phyloP scores from a whole-genome alignment of 805 yeast species.

The Cyberlindnera mississippiensis region DNA sequence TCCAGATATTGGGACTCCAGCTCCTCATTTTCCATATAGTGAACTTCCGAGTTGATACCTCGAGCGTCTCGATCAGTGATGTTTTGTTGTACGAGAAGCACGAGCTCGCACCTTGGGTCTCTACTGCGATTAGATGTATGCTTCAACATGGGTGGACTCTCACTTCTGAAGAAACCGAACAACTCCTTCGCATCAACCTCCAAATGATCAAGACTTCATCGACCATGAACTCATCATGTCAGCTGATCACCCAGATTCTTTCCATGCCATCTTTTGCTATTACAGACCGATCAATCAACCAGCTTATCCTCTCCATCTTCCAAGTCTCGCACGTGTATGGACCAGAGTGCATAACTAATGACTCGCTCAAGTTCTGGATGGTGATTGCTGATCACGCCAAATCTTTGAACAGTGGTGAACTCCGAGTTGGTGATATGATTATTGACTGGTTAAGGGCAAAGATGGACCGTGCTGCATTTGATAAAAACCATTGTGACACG shows the following conservation, averaged over 20 bases:
- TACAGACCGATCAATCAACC: constrained; percentile 39
- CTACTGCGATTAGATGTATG: constrained; percentile 16
- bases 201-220: constrained; percentile 30
- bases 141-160: constrained; percentile 22
- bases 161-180: constrained; percentile 15
- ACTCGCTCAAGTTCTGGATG: constrained; percentile 54
- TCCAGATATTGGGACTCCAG: constrained; percentile 26
- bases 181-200: constrained; percentile 30
- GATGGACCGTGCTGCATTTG: constrained; percentile 2
- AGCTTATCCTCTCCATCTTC: constrained; percentile 45
- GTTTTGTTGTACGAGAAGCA: constrained; percentile 15
- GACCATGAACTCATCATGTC: constrained; percentile 26
- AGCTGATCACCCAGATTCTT: constrained; percentile 22
- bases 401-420: constrained; percentile 29
- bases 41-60: constrained; percentile 5
- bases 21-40: constrained; percentile 27
- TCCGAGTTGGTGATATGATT: constrained; percentile 32
- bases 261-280: constrained; percentile 7
- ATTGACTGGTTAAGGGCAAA: constrained; percentile 49
- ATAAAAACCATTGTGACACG: constrained; percentile 3
- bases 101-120: constrained; percentile 16
- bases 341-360: constrained; percentile 44
- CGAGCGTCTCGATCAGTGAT: constrained; percentile 4
- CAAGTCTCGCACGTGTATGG: constrained; percentile 61
- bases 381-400: constrained; percentile 35